These are phyloP conservation scores for Stentor roeselii DNA, from an alignment of 73 alveolate species.

Conservation along the genomic window DNA sequence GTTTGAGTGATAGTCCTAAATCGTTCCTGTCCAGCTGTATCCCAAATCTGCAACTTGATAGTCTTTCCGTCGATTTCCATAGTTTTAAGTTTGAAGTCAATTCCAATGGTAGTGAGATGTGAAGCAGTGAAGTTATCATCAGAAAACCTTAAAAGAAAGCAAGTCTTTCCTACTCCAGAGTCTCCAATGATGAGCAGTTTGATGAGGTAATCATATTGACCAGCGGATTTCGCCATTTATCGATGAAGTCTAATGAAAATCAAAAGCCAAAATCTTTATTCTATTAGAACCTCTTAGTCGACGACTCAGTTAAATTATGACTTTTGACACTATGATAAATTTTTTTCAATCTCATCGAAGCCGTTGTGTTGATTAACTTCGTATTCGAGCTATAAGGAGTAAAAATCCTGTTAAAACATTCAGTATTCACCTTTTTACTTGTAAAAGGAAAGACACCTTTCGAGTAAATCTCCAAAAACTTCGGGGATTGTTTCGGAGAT, in stretches of 20 bases:
- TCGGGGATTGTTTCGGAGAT: background rate
- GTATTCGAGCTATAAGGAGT: background rate
- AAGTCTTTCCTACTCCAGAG: conserved; percentile 81
- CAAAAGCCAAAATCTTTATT: too few relatives aligned
- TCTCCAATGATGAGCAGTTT: conserved; percentile 76
- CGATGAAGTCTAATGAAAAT: too few relatives aligned
- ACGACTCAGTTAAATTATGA: too few relatives aligned
- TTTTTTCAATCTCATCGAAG: background rate
- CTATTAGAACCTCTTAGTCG: too few relatives aligned
- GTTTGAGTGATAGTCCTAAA: conserved; percentile 83
- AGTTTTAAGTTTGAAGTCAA: conserved; percentile 73
- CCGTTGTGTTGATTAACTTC: background rate
- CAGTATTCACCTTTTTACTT: background rate
- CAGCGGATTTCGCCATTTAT: too few relatives aligned
- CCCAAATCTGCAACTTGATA: conserved; percentile 79
- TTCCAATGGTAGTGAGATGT: conserved; percentile 81
- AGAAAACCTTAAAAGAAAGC: conserved; percentile 63
- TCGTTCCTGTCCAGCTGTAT: conserved; percentile 91
- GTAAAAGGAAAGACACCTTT: background rate
- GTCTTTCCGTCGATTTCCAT: conserved; percentile 69
- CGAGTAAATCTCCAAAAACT: background rate
- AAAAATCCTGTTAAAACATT: background rate
- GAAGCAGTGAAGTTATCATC: conserved; percentile 65
- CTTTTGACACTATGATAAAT: background rate
- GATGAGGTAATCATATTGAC: conserved; percentile 64